A percentile compares a stretch with the other conserved stretches of the same genome.
These are phyloP conservation scores for Solanum hybrid DNA, from an alignment of 305 asterid species.

Conservation along the genomic window DNA sequence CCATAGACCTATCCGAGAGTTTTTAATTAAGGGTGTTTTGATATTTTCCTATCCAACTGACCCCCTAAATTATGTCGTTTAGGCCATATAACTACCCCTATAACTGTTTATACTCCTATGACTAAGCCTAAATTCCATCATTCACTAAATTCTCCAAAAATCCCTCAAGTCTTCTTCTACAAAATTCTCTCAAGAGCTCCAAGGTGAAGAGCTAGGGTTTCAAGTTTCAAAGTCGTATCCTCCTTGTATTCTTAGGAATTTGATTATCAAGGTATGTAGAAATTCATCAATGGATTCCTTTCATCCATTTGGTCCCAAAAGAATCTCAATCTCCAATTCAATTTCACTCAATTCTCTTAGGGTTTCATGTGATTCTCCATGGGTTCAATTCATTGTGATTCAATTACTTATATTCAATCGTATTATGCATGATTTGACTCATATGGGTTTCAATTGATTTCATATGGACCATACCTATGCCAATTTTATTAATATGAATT, in stretches of 20 bases:
- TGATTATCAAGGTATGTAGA: neutral
- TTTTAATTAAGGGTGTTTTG: neutral
- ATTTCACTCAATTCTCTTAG: neutral
- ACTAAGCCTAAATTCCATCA: neutral
- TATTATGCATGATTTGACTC: neutral
- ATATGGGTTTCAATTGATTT: neutral
- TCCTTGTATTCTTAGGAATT: neutral
- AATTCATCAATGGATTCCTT: neutral
- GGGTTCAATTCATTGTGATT: neutral
- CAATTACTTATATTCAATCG: neutral
- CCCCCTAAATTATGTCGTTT: neutral
- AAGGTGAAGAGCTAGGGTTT: neutral
- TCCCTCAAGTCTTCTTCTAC: neutral
- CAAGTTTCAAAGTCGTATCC: neutral
- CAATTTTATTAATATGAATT: neutral
- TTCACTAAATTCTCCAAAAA: neutral
- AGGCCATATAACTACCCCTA: neutral
- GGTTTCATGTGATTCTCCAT: neutral
- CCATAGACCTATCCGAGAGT: neutral
- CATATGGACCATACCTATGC: neutral
- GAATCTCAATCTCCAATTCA: neutral
- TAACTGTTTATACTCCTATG: neutral
- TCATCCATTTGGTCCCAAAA: neutral
- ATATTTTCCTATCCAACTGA: neutral
- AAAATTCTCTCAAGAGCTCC: neutral